Conservation (phyloP, 768 basidiomycete species). For the Russula sp. region DNA sequence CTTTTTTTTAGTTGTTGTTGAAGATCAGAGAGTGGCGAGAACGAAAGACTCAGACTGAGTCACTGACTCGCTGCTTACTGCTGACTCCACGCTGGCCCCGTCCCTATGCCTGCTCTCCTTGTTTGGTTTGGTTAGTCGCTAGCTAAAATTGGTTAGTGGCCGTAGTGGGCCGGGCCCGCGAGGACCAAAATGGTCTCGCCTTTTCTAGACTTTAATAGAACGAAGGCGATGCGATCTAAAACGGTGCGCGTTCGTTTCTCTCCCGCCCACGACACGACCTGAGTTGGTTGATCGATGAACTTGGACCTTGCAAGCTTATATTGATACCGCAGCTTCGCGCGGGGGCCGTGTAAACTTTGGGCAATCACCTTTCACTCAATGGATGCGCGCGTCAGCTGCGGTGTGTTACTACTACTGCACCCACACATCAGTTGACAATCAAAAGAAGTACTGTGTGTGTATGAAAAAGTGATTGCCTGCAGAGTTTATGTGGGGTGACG, state of each 20-base stretch:
- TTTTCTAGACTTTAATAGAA: slow-evolving; percentile 1
- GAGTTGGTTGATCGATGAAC: neutral
- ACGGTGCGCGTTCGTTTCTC: neutral
- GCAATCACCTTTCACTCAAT: too few species aligned
- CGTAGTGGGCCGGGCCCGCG: neutral
- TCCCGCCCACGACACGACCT: neutral
- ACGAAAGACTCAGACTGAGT: neutral
- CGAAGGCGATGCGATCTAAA: neutral
- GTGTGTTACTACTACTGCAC: too few species aligned
- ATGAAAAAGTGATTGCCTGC: too few species aligned
- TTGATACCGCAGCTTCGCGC: too few species aligned
- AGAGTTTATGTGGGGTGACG: too few species aligned
- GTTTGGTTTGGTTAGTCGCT: neutral
- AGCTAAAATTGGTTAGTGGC: slow-evolving; percentile 1
- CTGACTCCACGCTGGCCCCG: neutral
- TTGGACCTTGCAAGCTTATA: too few species aligned
- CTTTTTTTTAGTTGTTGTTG: neutral
- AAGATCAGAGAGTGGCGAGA: neutral
- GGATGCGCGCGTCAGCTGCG: too few species aligned
- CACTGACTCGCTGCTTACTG: neutral
- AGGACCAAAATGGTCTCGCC: neutral
- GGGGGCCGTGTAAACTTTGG: too few species aligned
- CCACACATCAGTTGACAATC: too few species aligned
- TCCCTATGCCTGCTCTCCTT: too few species aligned
- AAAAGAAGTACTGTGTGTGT: too few species aligned